A percentile compares a stretch with the other conserved stretches of the same genome.
Conservation (phyloP, 2,329 filamentous ascomycete genomes). For the Trichoderma asperellum region DNA sequence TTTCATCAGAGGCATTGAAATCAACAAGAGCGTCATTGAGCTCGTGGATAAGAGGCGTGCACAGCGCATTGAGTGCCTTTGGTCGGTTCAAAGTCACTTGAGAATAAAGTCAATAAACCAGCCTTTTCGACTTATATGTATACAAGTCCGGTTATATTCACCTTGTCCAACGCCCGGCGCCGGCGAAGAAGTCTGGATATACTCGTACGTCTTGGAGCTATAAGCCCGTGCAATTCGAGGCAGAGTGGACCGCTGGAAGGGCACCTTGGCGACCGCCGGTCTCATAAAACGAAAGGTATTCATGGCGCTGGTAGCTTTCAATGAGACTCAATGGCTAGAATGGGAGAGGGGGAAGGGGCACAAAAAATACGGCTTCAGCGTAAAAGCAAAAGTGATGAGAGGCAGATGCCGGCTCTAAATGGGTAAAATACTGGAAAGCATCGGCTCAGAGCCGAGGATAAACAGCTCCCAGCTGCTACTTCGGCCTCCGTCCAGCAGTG, state of each 20-base stretch:
- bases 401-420: constrained; percentile 10
- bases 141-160: constrained; percentile 45
- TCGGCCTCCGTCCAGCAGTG: constrained; percentile 1
- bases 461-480: not conserved
- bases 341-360: not conserved
- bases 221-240: constrained; percentile 59
- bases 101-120: constrained; percentile 12
- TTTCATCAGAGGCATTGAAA: constrained; percentile 70
- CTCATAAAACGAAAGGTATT: constrained; percentile 62
- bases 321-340: not conserved
- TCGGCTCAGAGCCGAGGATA: constrained; percentile 40
- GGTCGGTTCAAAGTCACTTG: constrained; percentile 90
- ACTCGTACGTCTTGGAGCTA: constrained; percentile 69
- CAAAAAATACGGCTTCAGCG: not conserved
- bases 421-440: constrained; percentile 35
- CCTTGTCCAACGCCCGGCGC: constrained; percentile 89
- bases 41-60: constrained; percentile 86
- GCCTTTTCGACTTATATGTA: too few relatives aligned
- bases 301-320: constrained; percentile 43
- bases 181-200: constrained; percentile 79
- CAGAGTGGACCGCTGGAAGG: constrained; percentile 60
- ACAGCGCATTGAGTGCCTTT: constrained; percentile 93
- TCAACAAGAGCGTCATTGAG: constrained; percentile 76
- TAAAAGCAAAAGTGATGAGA: constrained; percentile 24
- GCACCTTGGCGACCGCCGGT: constrained; percentile 54